Evolutionary conservation across 1,284 basidiomycete species (phyloP).

Genomic region (Grifola frondosa): DNA sequence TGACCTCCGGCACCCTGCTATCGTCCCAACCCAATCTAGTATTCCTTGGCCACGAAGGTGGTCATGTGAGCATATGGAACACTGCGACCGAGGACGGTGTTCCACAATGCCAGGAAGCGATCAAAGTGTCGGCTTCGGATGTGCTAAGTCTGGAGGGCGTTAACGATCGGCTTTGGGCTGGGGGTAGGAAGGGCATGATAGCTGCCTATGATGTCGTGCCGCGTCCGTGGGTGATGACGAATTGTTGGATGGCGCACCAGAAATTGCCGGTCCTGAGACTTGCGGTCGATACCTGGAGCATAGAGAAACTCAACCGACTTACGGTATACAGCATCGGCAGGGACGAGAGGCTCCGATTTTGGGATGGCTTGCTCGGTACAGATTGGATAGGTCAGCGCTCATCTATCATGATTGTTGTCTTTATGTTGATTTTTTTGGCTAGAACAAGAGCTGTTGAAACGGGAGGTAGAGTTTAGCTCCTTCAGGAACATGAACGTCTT

Average conservation of each 20-base stretch:
- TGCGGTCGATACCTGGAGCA: conserved; percentile 70
- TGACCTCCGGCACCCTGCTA: conserved; percentile 79
- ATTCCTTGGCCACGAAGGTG: conserved; percentile 94
- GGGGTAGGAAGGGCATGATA: conserved; percentile 79
- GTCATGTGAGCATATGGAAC: conserved; percentile 82
- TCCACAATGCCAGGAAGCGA: conserved; percentile 62
- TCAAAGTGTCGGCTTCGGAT: conserved; percentile 80
- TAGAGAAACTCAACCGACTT: conserved; percentile 62
- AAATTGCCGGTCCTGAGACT: conserved; percentile 76
- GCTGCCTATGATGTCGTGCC: conserved; percentile 75
- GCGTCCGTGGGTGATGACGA: conserved; percentile 84
- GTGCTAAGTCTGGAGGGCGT: conserved; percentile 81
- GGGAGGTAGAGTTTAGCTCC: conserved; percentile 76
- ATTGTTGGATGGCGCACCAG: conserved; percentile 87
- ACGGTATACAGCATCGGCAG: conserved; percentile 78
- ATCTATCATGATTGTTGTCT: conserved; percentile 6
- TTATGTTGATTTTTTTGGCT: too few relatives aligned
- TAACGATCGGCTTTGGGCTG: conserved; percentile 81
- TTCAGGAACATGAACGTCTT: conserved; percentile 80
- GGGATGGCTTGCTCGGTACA: conserved; percentile 86
- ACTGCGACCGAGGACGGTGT: conserved; percentile 47
- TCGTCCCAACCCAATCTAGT: conserved; percentile 66
- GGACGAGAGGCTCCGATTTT: conserved; percentile 76
- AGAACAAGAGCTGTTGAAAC: conserved; percentile 77
- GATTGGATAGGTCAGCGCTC: conserved; percentile 80